Evolutionary conservation across 441 rosid species (phyloP).

Genomic region (Corymbia calophylla): DNA sequence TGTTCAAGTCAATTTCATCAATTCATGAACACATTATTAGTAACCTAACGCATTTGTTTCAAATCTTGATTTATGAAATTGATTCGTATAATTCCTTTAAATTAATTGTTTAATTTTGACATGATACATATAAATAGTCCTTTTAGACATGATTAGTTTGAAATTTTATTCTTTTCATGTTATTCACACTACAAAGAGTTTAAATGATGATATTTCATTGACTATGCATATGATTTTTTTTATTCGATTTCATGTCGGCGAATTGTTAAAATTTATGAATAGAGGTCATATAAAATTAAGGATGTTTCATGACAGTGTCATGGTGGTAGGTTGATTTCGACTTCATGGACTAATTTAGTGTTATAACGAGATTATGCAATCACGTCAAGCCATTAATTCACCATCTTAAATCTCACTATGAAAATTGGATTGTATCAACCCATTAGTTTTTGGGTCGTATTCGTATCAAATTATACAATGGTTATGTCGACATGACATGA

Average conservation of each 20-base stretch:
- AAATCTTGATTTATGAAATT: not conserved
- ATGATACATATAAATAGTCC: not conserved
- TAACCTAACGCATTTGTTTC: rapidly evolving
- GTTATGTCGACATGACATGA: not conserved
- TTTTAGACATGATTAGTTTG: not conserved
- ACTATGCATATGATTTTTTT: not conserved
- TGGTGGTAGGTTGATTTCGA: rapidly evolving
- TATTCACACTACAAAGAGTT: not conserved
- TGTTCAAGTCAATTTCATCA: rapidly evolving
- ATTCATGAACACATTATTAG: rapidly evolving
- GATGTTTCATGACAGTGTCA: rapidly evolving
- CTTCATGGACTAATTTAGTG: not conserved
- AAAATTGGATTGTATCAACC: rapidly evolving
- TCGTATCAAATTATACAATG: rapidly evolving
- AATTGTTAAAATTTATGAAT: not conserved
- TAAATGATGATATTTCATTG: not conserved
- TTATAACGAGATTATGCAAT: not conserved
- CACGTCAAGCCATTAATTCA: not conserved
- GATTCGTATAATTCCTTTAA: not conserved
- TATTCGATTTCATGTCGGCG: not conserved
- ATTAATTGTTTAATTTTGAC: not conserved
- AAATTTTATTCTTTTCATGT: rapidly evolving
- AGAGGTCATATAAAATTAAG: not conserved
- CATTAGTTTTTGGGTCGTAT: rapidly evolving
- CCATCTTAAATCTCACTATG: rapidly evolving